These are phyloP conservation scores for Cytospora chrysosperma DNA, from an alignment of 2,329 filamentous ascomycete species.

Conservation along the genomic window DNA sequence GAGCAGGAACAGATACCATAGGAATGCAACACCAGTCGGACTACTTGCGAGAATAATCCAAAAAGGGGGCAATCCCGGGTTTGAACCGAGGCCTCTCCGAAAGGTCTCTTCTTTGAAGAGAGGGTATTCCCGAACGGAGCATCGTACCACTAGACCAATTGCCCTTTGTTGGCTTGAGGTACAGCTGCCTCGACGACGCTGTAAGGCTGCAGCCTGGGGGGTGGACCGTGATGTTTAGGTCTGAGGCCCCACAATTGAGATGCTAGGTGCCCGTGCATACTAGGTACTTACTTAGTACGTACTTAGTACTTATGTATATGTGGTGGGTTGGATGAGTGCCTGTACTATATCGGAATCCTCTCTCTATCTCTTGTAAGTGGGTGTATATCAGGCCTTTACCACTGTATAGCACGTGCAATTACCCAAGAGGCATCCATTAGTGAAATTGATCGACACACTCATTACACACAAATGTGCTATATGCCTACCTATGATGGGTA, in stretches of 20 bases:
- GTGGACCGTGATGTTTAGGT: background rate
- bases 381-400: too few species aligned
- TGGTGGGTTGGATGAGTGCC: too few species aligned
- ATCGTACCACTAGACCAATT: constrained; percentile 15
- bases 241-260: background rate
- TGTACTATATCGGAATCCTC: too few species aligned
- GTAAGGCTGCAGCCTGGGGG: background rate
- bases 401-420: too few species aligned
- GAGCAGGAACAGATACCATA: background rate
- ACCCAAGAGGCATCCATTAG: too few species aligned
- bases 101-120: background rate
- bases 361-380: too few species aligned
- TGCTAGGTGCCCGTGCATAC: background rate
- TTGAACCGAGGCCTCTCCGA: constrained; percentile 12
- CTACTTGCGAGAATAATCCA: background rate
- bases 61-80: constrained; percentile 3
- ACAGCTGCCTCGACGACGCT: background rate
- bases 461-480: too few species aligned
- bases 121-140: constrained; percentile 4
- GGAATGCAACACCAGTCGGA: background rate
- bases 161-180: background rate
- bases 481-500: too few species aligned
- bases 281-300: too few species aligned
- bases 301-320: background rate
- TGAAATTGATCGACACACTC: background rate